Conservation (phyloP, 345 rosid genomes). For the Heritiera fomes region DNA sequence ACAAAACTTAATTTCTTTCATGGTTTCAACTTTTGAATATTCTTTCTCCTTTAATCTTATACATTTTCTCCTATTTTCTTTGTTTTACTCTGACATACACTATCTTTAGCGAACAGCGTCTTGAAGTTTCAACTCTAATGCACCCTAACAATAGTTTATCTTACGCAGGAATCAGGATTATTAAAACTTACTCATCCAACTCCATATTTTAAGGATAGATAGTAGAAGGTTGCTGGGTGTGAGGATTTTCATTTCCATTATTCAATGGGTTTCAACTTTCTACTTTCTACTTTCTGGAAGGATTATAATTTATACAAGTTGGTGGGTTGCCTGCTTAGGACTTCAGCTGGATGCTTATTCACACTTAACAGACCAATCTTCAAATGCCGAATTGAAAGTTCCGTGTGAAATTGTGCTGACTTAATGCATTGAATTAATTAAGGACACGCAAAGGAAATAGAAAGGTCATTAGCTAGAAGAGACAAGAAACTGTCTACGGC, state of each 20-base stretch:
- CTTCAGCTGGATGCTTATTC: neutral
- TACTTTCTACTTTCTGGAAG: neutral
- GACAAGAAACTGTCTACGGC: slow-evolving; percentile 1
- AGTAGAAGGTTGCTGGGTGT: neutral
- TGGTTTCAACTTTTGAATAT: too few relatives aligned
- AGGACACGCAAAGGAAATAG: neutral
- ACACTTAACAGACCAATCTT: too few relatives aligned
- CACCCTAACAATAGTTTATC: too few relatives aligned
- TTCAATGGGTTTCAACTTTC: neutral
- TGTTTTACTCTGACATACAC: too few relatives aligned
- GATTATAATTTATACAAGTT: neutral
- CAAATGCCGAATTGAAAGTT: neutral
- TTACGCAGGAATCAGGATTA: too few relatives aligned
- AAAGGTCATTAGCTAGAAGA: neutral
- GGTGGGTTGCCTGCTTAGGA: neutral
- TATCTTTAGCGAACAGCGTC: too few relatives aligned
- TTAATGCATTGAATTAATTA: neutral
- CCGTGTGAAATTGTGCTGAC: neutral
- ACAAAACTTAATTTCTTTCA: too few relatives aligned
- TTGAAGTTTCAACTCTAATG: too few relatives aligned
- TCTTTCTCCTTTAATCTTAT: too few relatives aligned
- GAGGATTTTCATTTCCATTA: neutral
- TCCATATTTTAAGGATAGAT: too few relatives aligned
- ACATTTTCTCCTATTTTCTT: too few relatives aligned
- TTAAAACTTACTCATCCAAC: too few relatives aligned